Evolutionary conservation across 306 rosid species (phyloP).

Genomic region (Morella rubra): DNA sequence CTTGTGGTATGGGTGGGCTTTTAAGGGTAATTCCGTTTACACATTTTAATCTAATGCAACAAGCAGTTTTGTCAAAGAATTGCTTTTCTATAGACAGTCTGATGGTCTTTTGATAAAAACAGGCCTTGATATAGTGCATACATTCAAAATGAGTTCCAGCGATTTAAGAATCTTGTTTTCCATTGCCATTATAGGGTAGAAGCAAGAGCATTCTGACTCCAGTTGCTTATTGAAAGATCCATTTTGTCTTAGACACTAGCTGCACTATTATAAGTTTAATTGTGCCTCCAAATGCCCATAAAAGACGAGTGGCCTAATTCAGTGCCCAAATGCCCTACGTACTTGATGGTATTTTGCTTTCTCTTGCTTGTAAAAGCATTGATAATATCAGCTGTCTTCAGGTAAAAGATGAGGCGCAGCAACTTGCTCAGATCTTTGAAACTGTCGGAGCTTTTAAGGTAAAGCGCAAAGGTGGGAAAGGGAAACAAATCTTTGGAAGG

Average conservation of each 20-base stretch:
- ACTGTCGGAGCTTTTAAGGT: conserved; percentile 93
- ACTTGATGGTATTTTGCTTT: background rate
- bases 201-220: conserved; percentile 8
- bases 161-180: background rate
- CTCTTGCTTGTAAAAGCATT: background rate
- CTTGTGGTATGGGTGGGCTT: background rate
- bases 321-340: background rate
- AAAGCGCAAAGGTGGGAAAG: conserved; percentile 96
- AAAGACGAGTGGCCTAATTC: background rate
- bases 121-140: background rate
- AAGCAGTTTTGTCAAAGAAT: background rate
- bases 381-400: conserved; percentile 23
- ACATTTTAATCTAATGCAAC: background rate
- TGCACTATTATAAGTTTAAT: background rate
- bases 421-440: conserved; percentile 82
- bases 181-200: conserved; percentile 12
- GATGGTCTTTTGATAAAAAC: background rate
- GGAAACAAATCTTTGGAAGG: conserved; percentile 94
- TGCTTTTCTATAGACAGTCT: background rate
- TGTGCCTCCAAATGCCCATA: background rate
- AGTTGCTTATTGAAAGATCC: background rate
- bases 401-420: conserved; percentile 96
- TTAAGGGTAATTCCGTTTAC: background rate
- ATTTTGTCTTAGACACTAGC: background rate
- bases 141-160: background rate